Percentiles rank a stretch among this genome's conserved stretches.
These are phyloP conservation scores for Phytophthora macrochlamydospora DNA, from an alignment of 352 stramenopile species.

Conservation along the genomic window DNA sequence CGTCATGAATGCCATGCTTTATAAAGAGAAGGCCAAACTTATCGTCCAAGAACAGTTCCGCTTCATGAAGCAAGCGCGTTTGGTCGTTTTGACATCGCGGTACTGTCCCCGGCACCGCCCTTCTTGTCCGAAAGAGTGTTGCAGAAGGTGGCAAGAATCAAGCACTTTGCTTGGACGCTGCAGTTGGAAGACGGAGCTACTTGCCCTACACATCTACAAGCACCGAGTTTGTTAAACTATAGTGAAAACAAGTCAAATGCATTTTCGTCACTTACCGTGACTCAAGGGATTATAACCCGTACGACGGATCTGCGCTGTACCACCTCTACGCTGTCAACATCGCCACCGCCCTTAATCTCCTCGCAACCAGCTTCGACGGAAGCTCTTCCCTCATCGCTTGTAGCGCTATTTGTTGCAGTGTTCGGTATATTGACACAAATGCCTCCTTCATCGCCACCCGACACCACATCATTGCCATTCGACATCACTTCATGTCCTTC, in stretches of 20 bases:
- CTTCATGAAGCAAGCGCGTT: conserved; percentile 3
- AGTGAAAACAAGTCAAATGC: not conserved
- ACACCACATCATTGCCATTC: no score
- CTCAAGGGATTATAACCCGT: not conserved
- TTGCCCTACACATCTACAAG: conserved; percentile 3
- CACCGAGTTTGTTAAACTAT: not conserved
- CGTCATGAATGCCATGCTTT: conserved; percentile 9
- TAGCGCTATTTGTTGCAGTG: no score
- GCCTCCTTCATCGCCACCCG: no score
- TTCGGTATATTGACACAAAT: no score
- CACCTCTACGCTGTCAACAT: not conserved
- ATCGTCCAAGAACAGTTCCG: conserved; percentile 3
- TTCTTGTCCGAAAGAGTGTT: conserved; percentile 1
- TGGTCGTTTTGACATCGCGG: conserved; percentile 9
- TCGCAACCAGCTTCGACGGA: no score
- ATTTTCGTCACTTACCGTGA: not conserved
- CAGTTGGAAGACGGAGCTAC: not conserved
- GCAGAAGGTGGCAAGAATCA: not conserved
- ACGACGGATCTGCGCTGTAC: not conserved
- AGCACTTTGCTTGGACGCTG: conserved; percentile 1
- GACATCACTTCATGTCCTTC: not conserved
- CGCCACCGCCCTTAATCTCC: no score
- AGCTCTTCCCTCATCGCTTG: no score
- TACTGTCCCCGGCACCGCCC: conserved; percentile 10
- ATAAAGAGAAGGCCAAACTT: conserved; percentile 4